Base-by-base conservation (phyloP, 768 basidiomycete species). In the Goffeauzyma gilvescens region DNA sequence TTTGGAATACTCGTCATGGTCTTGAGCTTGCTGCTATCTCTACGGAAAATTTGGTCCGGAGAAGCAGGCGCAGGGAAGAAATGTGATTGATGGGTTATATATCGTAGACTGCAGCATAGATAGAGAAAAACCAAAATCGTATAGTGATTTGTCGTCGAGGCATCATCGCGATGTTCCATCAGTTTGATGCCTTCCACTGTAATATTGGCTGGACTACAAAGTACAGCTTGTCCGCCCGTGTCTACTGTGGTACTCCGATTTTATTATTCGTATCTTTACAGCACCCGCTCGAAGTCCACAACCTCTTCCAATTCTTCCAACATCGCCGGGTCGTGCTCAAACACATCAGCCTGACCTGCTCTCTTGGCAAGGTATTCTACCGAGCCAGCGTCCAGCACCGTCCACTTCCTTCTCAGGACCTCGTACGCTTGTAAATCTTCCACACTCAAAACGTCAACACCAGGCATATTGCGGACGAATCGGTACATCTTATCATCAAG, bases 1-100 rank as follows among this genome's bases (percentile, higher is more conserved):
- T 95, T 93, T 55, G 87, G 87, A 2, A 41, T 73, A 10, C 34
- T 78, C 25, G 84, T 85, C 23, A 76, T 90, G 75, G 56, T 70
- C 10, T 74, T 81, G 31, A 87, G 81, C 26, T 70, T 87, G 17
- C 72, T 74, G 42, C 68, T 87, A 32, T 81, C 83, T 7, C 62
- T 93, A 20, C 66, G 69, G 5, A 86, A 86, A 63, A 73, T 76
- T 35, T 87, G 79, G 79, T 76, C 75, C 32, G 68, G 68, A 12
- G 75, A 76, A 35, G 45, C 23, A 55, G 79, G 79, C 42, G 68
- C 73, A 32, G 72, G 75, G 12, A 81, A 74, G 65, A 77, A 81
- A 38, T 84, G 81, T 65, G 60, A 71, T 12, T 32, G 30, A 32
- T 32, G 26, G n/a, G n/a, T n/a, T n/a, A n/a, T n/a, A 28, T 28